Conservation (phyloP, 2,329 filamentous ascomycete species). For the Colletotrichum gigasporum region DNA sequence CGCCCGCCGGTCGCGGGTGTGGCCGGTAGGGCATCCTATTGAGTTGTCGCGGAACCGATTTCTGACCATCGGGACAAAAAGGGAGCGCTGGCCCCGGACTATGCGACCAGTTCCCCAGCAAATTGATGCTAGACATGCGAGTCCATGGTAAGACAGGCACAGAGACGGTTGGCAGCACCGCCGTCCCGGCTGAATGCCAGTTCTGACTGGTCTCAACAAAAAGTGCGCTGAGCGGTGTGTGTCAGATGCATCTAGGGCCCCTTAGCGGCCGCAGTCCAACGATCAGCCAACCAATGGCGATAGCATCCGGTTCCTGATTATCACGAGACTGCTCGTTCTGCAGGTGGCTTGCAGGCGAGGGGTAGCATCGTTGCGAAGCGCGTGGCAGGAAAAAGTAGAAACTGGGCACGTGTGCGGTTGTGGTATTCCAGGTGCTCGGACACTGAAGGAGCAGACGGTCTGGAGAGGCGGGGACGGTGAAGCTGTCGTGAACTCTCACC, state of each 20-base stretch:
- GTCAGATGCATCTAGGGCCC: conserved; percentile 28
- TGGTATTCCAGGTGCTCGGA: not conserved
- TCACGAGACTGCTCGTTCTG: conserved; percentile 25
- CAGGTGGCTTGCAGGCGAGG: conserved; percentile 31
- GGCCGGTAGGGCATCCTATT: conserved; percentile 1
- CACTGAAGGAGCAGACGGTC: not conserved
- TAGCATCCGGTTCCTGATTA: not conserved
- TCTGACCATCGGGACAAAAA: not conserved
- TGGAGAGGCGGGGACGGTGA: not conserved
- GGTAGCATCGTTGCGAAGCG: conserved; percentile 21
- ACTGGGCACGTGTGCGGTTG: conserved; percentile 20
- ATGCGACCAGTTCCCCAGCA: not conserved
- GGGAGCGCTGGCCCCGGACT: not conserved
- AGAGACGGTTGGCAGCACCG: conserved; percentile 10
- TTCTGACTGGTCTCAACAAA: conserved; percentile 28
- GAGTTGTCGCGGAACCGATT: not conserved
- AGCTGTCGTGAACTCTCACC: conserved; percentile 13
- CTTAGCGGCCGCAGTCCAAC: conserved; percentile 26
- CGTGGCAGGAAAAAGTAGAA: conserved; percentile 22
- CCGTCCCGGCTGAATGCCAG: not conserved
- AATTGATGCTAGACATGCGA: not conserved
- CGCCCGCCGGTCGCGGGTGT: conserved; percentile 15
- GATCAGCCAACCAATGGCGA: not conserved
- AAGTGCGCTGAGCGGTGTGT: conserved; percentile 30
- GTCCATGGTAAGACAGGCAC: not conserved